A percentile compares a stretch with the other conserved stretches of the same genome.
Evolutionary conservation across 2,329 filamentous ascomycete species (phyloP).

Genomic region (Aspergillus cejpii): DNA sequence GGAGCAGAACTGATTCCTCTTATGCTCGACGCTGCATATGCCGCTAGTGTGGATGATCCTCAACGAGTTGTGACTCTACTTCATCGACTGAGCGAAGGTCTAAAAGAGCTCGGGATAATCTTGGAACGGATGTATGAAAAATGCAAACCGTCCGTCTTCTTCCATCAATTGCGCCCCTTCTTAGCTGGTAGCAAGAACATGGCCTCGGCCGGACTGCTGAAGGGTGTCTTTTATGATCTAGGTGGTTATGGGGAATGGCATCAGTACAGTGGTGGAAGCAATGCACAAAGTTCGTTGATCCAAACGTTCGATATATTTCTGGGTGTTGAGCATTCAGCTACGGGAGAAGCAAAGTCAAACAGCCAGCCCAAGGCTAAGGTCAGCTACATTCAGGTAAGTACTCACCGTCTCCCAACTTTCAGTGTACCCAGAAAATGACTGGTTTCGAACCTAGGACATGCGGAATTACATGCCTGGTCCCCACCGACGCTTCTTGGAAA

Average conservation of each 20-base stretch:
- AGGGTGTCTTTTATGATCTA: conserved; percentile 45
- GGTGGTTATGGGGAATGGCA: conserved; percentile 40
- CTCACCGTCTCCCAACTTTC: conserved; percentile 12
- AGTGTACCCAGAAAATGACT: neutral
- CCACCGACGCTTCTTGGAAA: conserved; percentile 43
- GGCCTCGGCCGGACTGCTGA: conserved; percentile 41
- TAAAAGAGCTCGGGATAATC: conserved; percentile 34
- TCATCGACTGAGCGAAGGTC: conserved; percentile 29
- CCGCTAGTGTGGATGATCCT: conserved; percentile 30
- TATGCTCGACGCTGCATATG: conserved; percentile 40
- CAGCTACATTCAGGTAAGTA: conserved; percentile 18
- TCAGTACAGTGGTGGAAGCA: conserved; percentile 45
- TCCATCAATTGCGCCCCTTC: conserved; percentile 43
- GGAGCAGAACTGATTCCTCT: conserved; percentile 39
- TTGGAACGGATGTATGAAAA: conserved; percentile 44
- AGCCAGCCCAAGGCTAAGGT: neutral
- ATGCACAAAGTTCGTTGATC: conserved; percentile 46
- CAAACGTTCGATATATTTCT: conserved; percentile 46
- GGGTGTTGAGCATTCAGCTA: conserved; percentile 38
- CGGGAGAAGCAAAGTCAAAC: neutral
- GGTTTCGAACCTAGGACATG: conserved; percentile 34
- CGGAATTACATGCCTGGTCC: conserved; percentile 45
- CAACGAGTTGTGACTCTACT: conserved; percentile 14
- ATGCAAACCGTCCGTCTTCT: conserved; percentile 42
- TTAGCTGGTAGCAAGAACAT: conserved; percentile 46